Evolutionary conservation across 2,329 filamentous ascomycete species (phyloP).

Genomic region (Arthroderma uncinatum): DNA sequence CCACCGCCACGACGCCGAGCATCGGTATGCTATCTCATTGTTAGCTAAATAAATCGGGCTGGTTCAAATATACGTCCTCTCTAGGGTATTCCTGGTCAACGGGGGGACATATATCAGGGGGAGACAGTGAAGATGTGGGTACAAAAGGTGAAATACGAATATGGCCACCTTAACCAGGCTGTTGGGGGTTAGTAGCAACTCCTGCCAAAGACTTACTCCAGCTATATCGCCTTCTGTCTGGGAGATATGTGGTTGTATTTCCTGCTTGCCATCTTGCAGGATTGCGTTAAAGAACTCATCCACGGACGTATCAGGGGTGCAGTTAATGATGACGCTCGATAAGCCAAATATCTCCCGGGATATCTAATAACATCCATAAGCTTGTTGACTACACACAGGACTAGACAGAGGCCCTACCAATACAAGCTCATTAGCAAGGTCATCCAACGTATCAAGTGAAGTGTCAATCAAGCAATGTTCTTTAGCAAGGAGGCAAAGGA

Average conservation of each 20-base stretch:
- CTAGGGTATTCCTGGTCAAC: conserved; percentile 2
- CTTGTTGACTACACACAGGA: neutral
- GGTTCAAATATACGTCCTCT: too few species aligned
- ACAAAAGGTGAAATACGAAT: too few species aligned
- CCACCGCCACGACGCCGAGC: neutral
- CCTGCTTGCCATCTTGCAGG: conserved; percentile 28
- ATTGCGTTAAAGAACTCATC: conserved; percentile 70
- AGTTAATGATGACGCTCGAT: conserved; percentile 58
- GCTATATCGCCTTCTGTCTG: neutral
- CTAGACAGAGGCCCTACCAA: conserved; percentile 41
- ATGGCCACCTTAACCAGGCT: neutral
- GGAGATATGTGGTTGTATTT: neutral
- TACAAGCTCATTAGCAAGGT: conserved; percentile 61
- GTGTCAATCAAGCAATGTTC: conserved; percentile 87
- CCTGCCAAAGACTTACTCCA: neutral
- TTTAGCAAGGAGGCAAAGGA: conserved; percentile 67
- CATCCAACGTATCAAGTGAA: conserved; percentile 48
- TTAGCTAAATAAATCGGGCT: too few species aligned
- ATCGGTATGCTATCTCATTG: neutral
- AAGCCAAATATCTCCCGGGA: conserved; percentile 62
- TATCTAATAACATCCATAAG: conserved; percentile 39
- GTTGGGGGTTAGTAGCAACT: too few species aligned
- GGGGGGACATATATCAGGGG: too few species aligned
- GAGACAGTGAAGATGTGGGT: too few species aligned
- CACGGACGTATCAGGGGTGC: conserved; percentile 59